These are phyloP conservation scores for Suhomyces sp. DNA, from an alignment of 805 yeast species.

Conservation along the genomic window DNA sequence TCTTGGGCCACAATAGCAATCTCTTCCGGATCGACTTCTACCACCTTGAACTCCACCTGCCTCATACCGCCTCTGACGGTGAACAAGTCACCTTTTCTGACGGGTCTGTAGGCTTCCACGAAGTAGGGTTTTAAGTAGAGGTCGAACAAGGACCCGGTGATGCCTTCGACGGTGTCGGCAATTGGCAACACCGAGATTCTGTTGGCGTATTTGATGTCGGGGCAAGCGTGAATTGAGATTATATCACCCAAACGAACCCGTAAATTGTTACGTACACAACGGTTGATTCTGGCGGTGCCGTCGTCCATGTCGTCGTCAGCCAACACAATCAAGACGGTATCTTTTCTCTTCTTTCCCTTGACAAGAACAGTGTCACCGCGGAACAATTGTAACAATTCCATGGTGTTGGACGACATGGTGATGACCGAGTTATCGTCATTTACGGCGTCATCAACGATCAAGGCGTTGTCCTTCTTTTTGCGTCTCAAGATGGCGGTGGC, in stretches of 20 bases:
- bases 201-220: conserved; percentile 95
- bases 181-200: conserved; percentile 94
- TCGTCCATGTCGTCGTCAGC: conserved; percentile 97
- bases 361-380: conserved; percentile 97
- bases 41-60: conserved; percentile 97
- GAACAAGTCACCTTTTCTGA: conserved; percentile 94
- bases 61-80: conserved; percentile 99
- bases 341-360: conserved; percentile 97
- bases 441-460: conserved; percentile 94
- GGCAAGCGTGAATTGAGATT: conserved; percentile 89
- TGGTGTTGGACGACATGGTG: conserved; percentile 90
- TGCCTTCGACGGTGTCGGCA: conserved; percentile 97
- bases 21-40: conserved; percentile 96
- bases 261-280: conserved; percentile 93
- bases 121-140: conserved; percentile 96
- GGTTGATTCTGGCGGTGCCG: conserved; percentile 89
- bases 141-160: conserved; percentile 94
- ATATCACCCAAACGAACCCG: conserved; percentile 93
- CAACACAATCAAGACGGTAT: conserved; percentile 91
- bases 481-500: conserved; percentile 97
- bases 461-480: conserved; percentile 95
- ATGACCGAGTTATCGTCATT: conserved; percentile 97
- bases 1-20: conserved; percentile 98
- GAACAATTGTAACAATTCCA: conserved; percentile 92
- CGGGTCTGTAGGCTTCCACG: conserved; percentile 98